Conservation (phyloP, 148 eudicot species). For the Limonium bicolor region DNA sequence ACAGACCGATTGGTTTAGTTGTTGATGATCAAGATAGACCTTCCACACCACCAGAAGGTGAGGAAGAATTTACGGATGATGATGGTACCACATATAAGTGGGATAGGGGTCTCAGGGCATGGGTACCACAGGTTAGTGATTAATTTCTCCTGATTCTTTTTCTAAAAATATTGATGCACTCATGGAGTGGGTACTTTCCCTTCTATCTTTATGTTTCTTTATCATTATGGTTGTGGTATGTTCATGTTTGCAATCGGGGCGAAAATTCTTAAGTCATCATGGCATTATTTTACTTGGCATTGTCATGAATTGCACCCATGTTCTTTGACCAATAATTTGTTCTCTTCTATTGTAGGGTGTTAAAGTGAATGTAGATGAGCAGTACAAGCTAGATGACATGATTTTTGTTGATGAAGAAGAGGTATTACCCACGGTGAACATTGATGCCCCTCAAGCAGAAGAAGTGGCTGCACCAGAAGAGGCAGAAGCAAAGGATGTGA, state of each 20-base stretch:
- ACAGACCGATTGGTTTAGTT: not conserved
- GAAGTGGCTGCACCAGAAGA: slow-evolving; percentile 16
- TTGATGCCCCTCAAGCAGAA: slow-evolving; percentile 17
- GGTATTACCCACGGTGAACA: slow-evolving; percentile 38
- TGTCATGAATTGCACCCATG: too few species aligned
- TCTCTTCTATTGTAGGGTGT: slow-evolving; percentile 27
- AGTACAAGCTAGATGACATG: slow-evolving; percentile 66
- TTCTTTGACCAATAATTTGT: too few species aligned
- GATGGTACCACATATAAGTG: slow-evolving; percentile 92
- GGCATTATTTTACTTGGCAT: not conserved
- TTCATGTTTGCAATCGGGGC: not conserved
- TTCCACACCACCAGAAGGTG: slow-evolving; percentile 85
- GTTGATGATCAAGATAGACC: slow-evolving; percentile 57
- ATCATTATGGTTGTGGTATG: not conserved
- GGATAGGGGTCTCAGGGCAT: slow-evolving; percentile 66
- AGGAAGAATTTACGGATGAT: slow-evolving; percentile 87
- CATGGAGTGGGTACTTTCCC: not conserved
- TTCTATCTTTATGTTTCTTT: not conserved
- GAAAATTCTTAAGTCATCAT: not conserved
- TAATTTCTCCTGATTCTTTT: not conserved
- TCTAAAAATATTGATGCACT: not conserved
- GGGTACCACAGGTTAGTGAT: slow-evolving; percentile 84
- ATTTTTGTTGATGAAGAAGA: slow-evolving; percentile 63
- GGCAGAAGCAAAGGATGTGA: slow-evolving; percentile 29
- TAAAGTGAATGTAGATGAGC: slow-evolving; percentile 13